phyloP scores from a whole-genome alignment of 495 filamentous ascomycete genomes.

The Neurospora cerealis region DNA sequence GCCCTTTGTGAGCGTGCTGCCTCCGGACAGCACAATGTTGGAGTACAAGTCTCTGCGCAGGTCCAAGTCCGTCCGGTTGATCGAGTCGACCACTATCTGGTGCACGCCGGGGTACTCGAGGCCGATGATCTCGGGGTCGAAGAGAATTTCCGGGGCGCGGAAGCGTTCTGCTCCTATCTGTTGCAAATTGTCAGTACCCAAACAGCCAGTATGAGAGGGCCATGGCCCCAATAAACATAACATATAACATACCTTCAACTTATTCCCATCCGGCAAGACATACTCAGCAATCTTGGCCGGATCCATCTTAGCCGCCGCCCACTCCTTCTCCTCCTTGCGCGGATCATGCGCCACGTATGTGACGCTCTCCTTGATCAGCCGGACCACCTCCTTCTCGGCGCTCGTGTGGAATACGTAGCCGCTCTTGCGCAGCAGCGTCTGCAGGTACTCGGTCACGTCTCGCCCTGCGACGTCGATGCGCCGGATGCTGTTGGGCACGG shows the following conservation, averaged over 20 bases:
- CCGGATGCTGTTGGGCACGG: slow-evolving; percentile 87
- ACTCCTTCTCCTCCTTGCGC: slow-evolving; percentile 93
- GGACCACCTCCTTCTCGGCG: slow-evolving; percentile 95
- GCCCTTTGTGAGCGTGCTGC: slow-evolving; percentile 74
- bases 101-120: slow-evolving; percentile 96
- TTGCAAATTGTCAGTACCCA: slow-evolving; percentile 4
- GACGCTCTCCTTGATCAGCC: slow-evolving; percentile 91
- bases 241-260: slow-evolving; percentile 58
- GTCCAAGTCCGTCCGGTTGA: slow-evolving; percentile 95
- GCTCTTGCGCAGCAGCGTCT: slow-evolving; percentile 80
- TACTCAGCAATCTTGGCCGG: slow-evolving; percentile 73
- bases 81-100: slow-evolving; percentile 93
- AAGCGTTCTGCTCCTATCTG: slow-evolving; percentile 86
- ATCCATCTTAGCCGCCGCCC: slow-evolving; percentile 56
- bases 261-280: slow-evolving; percentile 81
- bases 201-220: slow-evolving; percentile 13
- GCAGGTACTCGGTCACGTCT: slow-evolving; percentile 94
- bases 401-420: slow-evolving; percentile 95
- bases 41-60: slow-evolving; percentile 87
- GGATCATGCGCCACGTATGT: slow-evolving; percentile 88
- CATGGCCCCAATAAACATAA: not conserved
- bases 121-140: slow-evolving; percentile 93
- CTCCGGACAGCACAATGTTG: slow-evolving; percentile 94
- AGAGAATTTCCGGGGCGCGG: slow-evolving; percentile 93
- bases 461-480: slow-evolving; percentile 96